Percentiles rank a stretch among this genome's conserved stretches.
phyloP scores from a whole-genome alignment of 805 yeast genomes.

The Nakazawaea ishiwadae region DNA sequence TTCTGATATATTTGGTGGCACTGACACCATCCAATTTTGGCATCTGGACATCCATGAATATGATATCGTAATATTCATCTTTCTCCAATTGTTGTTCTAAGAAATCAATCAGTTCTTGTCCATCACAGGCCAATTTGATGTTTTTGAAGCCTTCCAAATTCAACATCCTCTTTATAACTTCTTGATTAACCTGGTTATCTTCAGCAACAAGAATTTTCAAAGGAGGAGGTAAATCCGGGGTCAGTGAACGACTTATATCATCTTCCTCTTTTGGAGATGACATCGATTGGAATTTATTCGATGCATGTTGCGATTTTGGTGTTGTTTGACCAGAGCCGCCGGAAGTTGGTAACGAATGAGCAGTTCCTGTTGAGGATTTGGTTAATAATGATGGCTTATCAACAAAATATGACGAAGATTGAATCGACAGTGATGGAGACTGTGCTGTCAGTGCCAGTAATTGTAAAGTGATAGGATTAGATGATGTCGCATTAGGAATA shows the following conservation, averaged over 20 bases:
- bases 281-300: background rate
- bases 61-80: slow-evolving; percentile 52
- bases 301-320: background rate
- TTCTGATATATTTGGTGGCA: slow-evolving; percentile 73
- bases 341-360: slow-evolving; percentile 27
- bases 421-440: slow-evolving; percentile 10
- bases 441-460: slow-evolving; percentile 3
- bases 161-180: slow-evolving; percentile 87
- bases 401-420: slow-evolving; percentile 19
- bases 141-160: slow-evolving; percentile 72
- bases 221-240: slow-evolving; percentile 23
- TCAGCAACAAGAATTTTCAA: slow-evolving; percentile 79
- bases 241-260: background rate
- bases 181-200: slow-evolving; percentile 91
- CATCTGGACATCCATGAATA: slow-evolving; percentile 97
- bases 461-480: slow-evolving; percentile 5
- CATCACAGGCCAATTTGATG: slow-evolving; percentile 82
- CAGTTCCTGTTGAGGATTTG: slow-evolving; percentile 49
- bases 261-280: slow-evolving; percentile 6
- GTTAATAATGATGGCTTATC: slow-evolving; percentile 42
- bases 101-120: slow-evolving; percentile 77
- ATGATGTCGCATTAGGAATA: background rate
- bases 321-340: background rate
- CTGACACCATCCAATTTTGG: slow-evolving; percentile 85
- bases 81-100: slow-evolving; percentile 44